Evolutionary conservation across 306 rosid genomes (phyloP), one percentile per base, ranked within the genome.

Genomic region (Dryas octopetala): DNA sequence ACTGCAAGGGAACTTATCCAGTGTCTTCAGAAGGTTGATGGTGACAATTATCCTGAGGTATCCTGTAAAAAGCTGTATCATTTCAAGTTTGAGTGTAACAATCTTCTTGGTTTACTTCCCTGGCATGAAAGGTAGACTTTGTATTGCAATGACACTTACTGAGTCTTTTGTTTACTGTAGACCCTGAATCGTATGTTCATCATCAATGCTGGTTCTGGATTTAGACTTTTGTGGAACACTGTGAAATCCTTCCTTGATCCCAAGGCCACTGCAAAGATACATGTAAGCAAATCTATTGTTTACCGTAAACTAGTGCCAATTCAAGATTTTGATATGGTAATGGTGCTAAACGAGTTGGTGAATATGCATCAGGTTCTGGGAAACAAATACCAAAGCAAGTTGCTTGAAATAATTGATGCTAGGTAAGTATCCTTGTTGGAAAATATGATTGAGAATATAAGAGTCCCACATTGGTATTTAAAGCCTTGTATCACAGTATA

Each of bases 41-140:
- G 99, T 17, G 97, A 92, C 82, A 95, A 92, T 80, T 95, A 95
- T 69, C 99, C 97, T 17, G 99, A 95, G 99, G 97, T 92, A 86
- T 57, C 74, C 70, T 40, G 76, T 50, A 69, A 78, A 54, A 55
- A 38, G 47, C 66, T 70, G 38, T 62, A 13, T 41, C 13, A 26
- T 46, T 58, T 76, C 69, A 48, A 52, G 44, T 65, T 60, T 14
- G 5, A 78, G 16, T 76, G 32, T 8, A 54, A 62, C 48, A 49
- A 40, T 50, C 43, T 11, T 32, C 48, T 49, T 65, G 62, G 28
- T 48, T 74, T 17, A 11, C 15, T 70, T 46, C 17, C 46, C 47
- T 13, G 16, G 44, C 66, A 50, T 79, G 45, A 45, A 69, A 46
- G 12, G 14, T 40, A 14, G n/a, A 48, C 43, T 38, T 75, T 53